Evolutionary conservation across 495 filamentous ascomycete genomes (phyloP).

Genomic region (Corynascus novoguineensis): DNA sequence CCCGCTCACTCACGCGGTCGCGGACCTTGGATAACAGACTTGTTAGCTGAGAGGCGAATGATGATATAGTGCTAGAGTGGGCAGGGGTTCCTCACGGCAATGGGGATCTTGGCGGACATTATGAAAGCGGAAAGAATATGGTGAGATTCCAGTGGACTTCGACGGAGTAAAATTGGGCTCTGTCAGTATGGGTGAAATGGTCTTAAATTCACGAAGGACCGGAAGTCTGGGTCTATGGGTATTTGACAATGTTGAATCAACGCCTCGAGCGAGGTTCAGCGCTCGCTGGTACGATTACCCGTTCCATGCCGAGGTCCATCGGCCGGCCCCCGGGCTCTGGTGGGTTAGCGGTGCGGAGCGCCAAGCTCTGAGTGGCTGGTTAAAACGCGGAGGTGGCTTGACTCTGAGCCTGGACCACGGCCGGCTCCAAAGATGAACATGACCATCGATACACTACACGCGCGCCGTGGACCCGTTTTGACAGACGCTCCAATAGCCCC

Average conservation of each 20-base stretch:
- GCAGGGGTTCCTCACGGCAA: conserved; percentile 50
- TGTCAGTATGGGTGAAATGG: too few species aligned
- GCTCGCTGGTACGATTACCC: conserved; percentile 3
- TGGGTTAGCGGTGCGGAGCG: conserved; percentile 17
- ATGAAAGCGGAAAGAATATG: too few species aligned
- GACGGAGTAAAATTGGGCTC: too few species aligned
- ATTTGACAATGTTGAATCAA: conserved; percentile 11
- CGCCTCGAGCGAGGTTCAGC: not conserved
- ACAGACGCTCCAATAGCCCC: too few species aligned
- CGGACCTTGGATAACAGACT: conserved; percentile 39
- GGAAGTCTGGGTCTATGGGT: not conserved
- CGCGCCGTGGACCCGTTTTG: too few species aligned
- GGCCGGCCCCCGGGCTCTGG: conserved; percentile 8
- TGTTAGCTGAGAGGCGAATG: conserved; percentile 25
- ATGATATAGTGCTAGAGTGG: too few species aligned
- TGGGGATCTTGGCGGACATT: conserved; percentile 64
- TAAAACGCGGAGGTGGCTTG: conserved; percentile 22
- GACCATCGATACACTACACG: too few species aligned
- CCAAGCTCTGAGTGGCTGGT: conserved; percentile 14
- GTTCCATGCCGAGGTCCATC: conserved; percentile 21
- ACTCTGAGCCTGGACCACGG: too few species aligned
- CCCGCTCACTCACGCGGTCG: conserved; percentile 68
- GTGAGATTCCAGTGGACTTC: too few species aligned
- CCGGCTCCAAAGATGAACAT: not conserved
- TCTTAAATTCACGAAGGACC: not conserved